Conservation (phyloP, 331 rosid genomes). For the Quercus tomentella region DNA sequence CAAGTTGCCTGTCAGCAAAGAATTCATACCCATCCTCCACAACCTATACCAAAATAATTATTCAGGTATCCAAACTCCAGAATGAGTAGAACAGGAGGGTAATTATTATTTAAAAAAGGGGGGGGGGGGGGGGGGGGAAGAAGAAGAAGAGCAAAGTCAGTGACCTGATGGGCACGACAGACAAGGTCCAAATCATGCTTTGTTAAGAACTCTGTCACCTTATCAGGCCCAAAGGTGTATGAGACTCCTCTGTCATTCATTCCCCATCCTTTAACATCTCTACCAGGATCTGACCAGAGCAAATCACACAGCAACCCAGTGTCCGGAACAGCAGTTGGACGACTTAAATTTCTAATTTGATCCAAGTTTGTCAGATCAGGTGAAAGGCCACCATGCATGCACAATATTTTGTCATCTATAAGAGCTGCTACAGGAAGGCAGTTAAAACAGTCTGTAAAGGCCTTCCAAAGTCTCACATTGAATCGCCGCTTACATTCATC, state of each 20-base stretch:
- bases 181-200: constrained; percentile 93
- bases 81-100: background rate
- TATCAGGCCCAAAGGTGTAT: constrained; percentile 95
- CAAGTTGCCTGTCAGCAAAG: constrained; percentile 87
- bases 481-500: constrained; percentile 97
- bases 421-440: constrained; percentile 98
- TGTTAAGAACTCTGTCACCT: constrained; percentile 72
- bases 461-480: constrained; percentile 96
- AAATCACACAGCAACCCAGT: constrained; percentile 93
- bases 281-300: constrained; percentile 97
- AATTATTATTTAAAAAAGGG: background rate
- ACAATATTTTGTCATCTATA: constrained; percentile 87
- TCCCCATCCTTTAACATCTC: constrained; percentile 98
- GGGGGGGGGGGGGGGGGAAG: background rate
- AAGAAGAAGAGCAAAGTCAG: background rate
- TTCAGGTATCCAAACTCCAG: constrained; percentile 23
- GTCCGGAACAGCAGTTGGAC: constrained; percentile 84
- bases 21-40: constrained; percentile 96
- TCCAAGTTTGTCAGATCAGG: constrained; percentile 85
- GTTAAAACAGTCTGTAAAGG: constrained; percentile 87
- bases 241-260: constrained; percentile 99
- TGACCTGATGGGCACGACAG: constrained; percentile 98
- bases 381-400: constrained; percentile 99
- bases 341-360: constrained; percentile 72
- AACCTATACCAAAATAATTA: constrained; percentile 41